These are phyloP conservation scores for Aspergillus sclerotioniger DNA, from an alignment of 495 filamentous ascomycete species.

Conservation along the genomic window DNA sequence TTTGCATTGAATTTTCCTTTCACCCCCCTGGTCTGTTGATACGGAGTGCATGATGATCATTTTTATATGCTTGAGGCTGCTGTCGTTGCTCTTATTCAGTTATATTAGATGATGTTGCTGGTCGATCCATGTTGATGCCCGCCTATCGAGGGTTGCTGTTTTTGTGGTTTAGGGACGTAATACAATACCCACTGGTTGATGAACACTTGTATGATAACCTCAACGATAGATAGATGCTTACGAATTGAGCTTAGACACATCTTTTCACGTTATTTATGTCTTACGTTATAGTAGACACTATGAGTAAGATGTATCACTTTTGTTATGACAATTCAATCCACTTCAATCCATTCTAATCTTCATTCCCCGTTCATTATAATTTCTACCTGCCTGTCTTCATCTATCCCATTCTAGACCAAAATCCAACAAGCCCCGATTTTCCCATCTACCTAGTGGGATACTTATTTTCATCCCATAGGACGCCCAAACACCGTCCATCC, in stretches of 20 bases:
- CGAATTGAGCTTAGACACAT: not conserved
- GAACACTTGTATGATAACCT: slow-evolving; percentile 4
- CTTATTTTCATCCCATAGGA: not conserved
- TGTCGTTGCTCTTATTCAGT: not conserved
- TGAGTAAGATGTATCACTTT: no score
- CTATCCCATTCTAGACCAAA: no score
- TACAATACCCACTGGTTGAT: slow-evolving; percentile 12
- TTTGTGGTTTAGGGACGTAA: slow-evolving; percentile 3
- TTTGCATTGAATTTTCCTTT: slow-evolving; percentile 4
- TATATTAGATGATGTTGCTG: not conserved
- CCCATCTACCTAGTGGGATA: not conserved
- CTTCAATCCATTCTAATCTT: no score
- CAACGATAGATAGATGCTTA: not conserved
- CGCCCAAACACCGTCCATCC: not conserved
- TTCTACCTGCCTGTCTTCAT: no score
- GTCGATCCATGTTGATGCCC: slow-evolving; percentile 1
- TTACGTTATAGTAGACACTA: no score
- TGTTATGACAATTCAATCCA: no score
- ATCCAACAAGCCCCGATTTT: not conserved
- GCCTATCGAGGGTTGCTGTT: not conserved
- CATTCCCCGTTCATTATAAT: no score
- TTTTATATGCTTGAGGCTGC: not conserved
- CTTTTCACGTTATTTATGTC: not conserved
- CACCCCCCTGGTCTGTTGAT: not conserved
- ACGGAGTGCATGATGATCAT: not conserved